These are phyloP conservation scores for Thymus quinquecostatus DNA, from an alignment of 257 asterid genomes.

Conservation along the genomic window DNA sequence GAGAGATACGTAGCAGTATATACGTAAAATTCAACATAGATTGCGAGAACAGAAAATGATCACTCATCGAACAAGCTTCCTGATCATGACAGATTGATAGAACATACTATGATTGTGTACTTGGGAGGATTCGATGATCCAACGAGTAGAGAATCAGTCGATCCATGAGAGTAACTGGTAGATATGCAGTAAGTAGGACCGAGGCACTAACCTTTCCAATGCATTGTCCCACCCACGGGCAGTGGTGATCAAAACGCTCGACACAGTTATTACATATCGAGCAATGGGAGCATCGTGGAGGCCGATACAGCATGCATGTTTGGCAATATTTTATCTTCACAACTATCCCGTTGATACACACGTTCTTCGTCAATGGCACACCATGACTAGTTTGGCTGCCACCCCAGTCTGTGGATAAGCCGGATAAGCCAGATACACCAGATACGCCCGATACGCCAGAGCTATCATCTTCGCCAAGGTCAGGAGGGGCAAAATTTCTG, in stretches of 20 bases:
- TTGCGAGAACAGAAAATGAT: background rate
- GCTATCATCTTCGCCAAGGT: slow-evolving; percentile 40
- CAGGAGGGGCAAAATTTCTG: slow-evolving; percentile 60
- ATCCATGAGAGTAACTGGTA: background rate
- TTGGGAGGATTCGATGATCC: too few species aligned
- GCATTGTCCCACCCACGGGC: slow-evolving; percentile 93
- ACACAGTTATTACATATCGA: slow-evolving; percentile 83
- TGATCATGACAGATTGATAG: background rate
- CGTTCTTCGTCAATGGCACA: slow-evolving; percentile 57
- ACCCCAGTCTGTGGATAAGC: slow-evolving; percentile 39
- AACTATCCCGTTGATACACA: slow-evolving; percentile 60
- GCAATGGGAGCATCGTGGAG: slow-evolving; percentile 89
- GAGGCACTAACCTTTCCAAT: slow-evolving; percentile 62
- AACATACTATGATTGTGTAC: too few species aligned
- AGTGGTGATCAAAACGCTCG: slow-evolving; percentile 86
- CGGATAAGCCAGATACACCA: too few species aligned
- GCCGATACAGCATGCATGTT: slow-evolving; percentile 78
- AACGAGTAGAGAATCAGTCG: too few species aligned
- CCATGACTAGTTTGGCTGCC: slow-evolving; percentile 36
- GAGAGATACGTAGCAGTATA: background rate
- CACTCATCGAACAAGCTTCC: background rate
- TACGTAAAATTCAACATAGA: background rate
- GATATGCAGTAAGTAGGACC: background rate
- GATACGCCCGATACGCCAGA: slow-evolving; percentile 32
- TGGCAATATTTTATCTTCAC: slow-evolving; percentile 74